Conservation (phyloP, 257 asterid genomes). For the Apocynum venetum region DNA sequence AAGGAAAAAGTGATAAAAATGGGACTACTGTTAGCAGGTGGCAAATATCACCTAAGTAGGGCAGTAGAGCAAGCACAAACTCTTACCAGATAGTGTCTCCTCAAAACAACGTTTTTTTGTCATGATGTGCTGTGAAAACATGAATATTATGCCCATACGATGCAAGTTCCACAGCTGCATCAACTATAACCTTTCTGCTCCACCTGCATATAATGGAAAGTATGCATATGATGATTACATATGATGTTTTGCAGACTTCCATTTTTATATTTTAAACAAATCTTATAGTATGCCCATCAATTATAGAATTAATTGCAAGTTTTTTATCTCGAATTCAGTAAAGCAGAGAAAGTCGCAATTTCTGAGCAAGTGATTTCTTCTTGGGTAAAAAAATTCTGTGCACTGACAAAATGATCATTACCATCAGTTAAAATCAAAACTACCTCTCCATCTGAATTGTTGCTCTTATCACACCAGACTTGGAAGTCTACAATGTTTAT, state of each 20-base stretch:
- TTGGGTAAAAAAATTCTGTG: background rate
- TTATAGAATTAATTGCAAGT: background rate
- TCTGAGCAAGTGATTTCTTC: background rate
- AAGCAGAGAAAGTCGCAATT: background rate
- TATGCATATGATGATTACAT: background rate
- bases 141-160: conserved; percentile 73
- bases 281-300: background rate
- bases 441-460: background rate
- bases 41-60: background rate
- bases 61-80: conserved; percentile 8
- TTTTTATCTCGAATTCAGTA: background rate
- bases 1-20: background rate
- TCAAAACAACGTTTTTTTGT: conserved; percentile 81
- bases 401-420: background rate
- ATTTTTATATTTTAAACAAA: background rate
- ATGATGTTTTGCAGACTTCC: background rate
- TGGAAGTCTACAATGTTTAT: background rate
- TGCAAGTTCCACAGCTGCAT: conserved; percentile 89
- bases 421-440: background rate
- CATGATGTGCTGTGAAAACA: conserved; percentile 92
- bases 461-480: background rate
- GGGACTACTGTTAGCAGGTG: background rate
- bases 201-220: conserved; percentile 46
- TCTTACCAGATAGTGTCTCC: conserved; percentile 79
- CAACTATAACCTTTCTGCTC: conserved; percentile 98